Evolutionary conservation across 257 asterid species (phyloP).

Genomic region (Thymus mandschuricus): DNA sequence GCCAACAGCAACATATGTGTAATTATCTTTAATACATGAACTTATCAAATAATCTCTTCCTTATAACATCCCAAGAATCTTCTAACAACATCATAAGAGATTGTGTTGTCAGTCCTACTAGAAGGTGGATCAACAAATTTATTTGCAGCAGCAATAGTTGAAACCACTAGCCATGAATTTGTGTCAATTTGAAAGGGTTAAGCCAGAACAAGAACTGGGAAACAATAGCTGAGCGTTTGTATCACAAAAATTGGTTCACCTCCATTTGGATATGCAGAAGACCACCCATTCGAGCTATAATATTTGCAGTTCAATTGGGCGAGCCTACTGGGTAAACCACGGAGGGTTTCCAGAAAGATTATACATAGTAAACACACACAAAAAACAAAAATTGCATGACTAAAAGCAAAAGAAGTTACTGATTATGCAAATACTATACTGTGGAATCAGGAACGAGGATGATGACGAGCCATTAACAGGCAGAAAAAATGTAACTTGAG

Average conservation of each 20-base stretch:
- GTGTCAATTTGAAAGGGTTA: not conserved
- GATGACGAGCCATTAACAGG: not conserved
- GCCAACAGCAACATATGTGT: not conserved
- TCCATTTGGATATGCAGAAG: not conserved
- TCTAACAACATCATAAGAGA: not conserved
- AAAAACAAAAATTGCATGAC: not conserved
- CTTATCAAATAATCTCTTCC: not conserved
- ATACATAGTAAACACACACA: not conserved
- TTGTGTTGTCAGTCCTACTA: not conserved
- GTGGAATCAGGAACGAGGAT: not conserved
- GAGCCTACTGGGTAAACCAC: not conserved
- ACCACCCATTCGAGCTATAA: conserved; percentile 3
- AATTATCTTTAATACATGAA: not conserved
- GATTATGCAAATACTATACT: not conserved
- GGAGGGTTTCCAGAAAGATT: not conserved
- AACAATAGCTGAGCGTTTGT: not conserved
- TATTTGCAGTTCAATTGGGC: not conserved
- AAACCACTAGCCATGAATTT: not conserved
- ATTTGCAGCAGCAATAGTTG: not conserved
- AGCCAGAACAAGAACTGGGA: not conserved
- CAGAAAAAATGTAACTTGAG: conserved; percentile 13
- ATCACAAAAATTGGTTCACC: not conserved
- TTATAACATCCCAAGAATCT: conserved; percentile 5
- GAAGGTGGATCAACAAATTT: not conserved
- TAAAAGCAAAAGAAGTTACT: conserved; percentile 12